Percentiles rank a stretch among this genome's conserved stretches.
phyloP scores from a whole-genome alignment of 2,329 filamentous ascomycete genomes.

The Sarocladium brachiariae region DNA sequence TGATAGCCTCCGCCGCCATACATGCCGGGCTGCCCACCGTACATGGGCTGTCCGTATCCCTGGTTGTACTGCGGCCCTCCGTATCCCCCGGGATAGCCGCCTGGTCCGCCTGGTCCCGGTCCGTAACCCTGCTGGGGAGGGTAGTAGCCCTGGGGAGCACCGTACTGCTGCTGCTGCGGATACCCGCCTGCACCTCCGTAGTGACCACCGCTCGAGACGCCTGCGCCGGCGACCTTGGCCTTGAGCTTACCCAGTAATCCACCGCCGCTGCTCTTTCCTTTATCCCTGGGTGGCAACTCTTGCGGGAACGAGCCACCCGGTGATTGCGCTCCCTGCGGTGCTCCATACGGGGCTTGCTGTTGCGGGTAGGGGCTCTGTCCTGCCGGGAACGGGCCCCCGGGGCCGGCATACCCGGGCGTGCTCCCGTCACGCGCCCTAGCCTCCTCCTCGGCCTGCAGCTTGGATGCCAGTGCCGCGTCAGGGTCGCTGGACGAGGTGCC shows the following conservation, averaged over 20 bases:
- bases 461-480: conserved; percentile 68
- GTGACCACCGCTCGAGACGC: conserved; percentile 13
- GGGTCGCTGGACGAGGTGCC: conserved; percentile 40
- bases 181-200: background rate
- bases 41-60: conserved; percentile 16
- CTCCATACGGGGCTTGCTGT: conserved; percentile 16
- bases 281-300: conserved; percentile 36
- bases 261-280: conserved; percentile 30
- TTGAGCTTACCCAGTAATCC: conserved; percentile 48
- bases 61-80: conserved; percentile 14
- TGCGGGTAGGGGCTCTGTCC: conserved; percentile 7
- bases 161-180: conserved; percentile 11
- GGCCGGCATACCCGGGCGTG: conserved; percentile 26
- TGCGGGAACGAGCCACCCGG: conserved; percentile 19
- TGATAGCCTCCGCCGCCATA: conserved; percentile 29
- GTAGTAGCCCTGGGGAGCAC: conserved; percentile 18
- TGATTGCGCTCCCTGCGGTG: conserved; percentile 22
- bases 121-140: conserved; percentile 18
- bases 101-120: conserved; percentile 19
- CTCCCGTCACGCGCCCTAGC: conserved; percentile 48
- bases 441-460: conserved; percentile 79
- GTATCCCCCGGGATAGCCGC: conserved; percentile 18
- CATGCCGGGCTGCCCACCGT: conserved; percentile 17
- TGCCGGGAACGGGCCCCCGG: conserved; percentile 21
- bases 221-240: conserved; percentile 35